Evolutionary conservation across 495 filamentous ascomycete genomes (phyloP).

Genomic region (Schizothecium vesticola): DNA sequence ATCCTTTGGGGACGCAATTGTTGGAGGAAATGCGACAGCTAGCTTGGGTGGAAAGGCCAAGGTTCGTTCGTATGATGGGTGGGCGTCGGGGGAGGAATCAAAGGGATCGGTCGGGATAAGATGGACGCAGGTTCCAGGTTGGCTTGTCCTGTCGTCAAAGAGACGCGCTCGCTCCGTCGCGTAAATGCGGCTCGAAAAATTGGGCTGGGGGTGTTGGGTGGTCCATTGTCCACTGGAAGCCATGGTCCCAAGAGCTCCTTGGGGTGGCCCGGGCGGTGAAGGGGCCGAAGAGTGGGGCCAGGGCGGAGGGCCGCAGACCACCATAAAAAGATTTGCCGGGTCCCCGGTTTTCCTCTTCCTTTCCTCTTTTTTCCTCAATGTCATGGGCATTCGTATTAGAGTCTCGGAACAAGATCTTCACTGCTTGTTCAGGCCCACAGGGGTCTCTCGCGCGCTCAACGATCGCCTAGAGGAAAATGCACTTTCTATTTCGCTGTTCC

Average conservation of each 20-base stretch:
- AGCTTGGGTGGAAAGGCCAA: neutral
- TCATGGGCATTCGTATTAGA: slow-evolving; percentile 98
- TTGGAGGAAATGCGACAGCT: neutral
- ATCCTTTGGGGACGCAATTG: neutral
- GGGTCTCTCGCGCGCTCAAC: slow-evolving; percentile 96
- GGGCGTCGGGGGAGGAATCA: neutral
- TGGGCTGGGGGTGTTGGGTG: slow-evolving; percentile 11
- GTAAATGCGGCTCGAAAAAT: slow-evolving; percentile 26
- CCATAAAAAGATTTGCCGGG: slow-evolving; percentile 9
- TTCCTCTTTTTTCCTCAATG: slow-evolving; percentile 63
- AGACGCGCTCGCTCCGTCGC: slow-evolving; percentile 12
- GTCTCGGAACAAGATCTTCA: slow-evolving; percentile 95
- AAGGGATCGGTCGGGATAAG: neutral
- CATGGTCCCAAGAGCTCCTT: neutral
- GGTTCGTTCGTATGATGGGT: neutral
- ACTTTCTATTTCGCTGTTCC: slow-evolving; percentile 60
- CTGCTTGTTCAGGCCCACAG: slow-evolving; percentile 86
- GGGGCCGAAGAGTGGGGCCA: neutral
- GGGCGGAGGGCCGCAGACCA: neutral
- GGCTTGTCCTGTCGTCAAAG: neutral
- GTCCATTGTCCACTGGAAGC: neutral
- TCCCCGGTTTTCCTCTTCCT: slow-evolving; percentile 22
- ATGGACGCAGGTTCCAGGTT: neutral
- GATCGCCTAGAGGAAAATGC: slow-evolving; percentile 80
- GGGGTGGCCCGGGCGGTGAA: neutral